Evolutionary conservation across 495 filamentous ascomycete genomes (phyloP), one percentile per base, ranked within the genome.

Genomic region (Talaromyces proteolyticus): DNA sequence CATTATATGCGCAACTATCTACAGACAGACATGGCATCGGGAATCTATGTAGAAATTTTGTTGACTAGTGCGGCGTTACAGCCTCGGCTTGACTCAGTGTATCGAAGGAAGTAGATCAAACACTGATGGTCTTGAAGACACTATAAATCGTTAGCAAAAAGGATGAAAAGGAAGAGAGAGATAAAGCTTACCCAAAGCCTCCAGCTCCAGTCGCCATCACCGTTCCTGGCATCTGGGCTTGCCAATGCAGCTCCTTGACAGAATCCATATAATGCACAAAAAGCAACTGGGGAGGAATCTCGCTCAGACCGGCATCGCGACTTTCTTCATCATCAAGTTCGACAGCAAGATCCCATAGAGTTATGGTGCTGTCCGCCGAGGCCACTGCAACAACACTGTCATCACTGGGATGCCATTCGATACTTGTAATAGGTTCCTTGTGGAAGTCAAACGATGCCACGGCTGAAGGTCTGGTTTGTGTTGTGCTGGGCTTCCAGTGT

Each of bases 361-460:
- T 96, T 20, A 96, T 77, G 8, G 91, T 95, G 62, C 91, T 91
- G 64, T 98, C 93, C 16, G 90, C 93, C 2, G 89, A 89, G 7
- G 88, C 91, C 17, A 96, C 90, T 6, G 88, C 87, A 14, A 98
- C 83, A 50, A 96, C 92, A 64, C 85, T 90, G 69, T 98, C 92
- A 56, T 98, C 93, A 3, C 87, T 87, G 14, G 93, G 93, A 67
- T 98, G 92, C 91, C 94, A 98, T 69, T 98, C 92, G 19, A 98
- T 77, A 61, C 86, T 89, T 14, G 93, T 97, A 59, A 98, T 88
- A 52, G 95, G 92, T 65, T 95, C 87, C 65, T 88, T 88, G 71
- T 98, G 93, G 75, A 94, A 96, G 56, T 82, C 78, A 67, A 96
- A 98, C 25, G 83, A 85, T 2, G 93, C 93, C 2, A 95, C 87